Conservation (phyloP, 805 yeast species). For the Kodamaea restingae region DNA sequence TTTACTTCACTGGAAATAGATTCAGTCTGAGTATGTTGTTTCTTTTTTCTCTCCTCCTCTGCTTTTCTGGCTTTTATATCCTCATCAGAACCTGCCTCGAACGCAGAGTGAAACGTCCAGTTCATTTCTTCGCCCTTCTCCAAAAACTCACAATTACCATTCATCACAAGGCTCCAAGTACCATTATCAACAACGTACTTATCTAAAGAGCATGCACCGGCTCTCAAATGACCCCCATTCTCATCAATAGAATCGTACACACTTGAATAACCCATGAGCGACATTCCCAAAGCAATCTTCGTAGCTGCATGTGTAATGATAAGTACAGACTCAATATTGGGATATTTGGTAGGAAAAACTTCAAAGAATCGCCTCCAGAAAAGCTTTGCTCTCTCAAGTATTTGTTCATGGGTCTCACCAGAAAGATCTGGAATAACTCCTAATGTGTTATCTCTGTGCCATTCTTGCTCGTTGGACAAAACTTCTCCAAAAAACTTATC, state of each 20-base stretch:
- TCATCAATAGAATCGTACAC: constrained; percentile 52
- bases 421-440: constrained; percentile 54
- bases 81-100: constrained; percentile 88
- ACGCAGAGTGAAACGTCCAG: constrained; percentile 75
- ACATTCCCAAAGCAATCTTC: constrained; percentile 82
- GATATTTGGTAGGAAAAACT: constrained; percentile 51
- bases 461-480: constrained; percentile 28
- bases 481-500: constrained; percentile 44
- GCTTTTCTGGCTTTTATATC: constrained; percentile 60
- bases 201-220: constrained; percentile 86
- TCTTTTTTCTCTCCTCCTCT: constrained; percentile 14
- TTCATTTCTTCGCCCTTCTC: constrained; percentile 85
- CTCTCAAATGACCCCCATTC: constrained; percentile 41
- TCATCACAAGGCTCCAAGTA: constrained; percentile 59
- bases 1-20: constrained; percentile 10
- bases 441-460: constrained; percentile 50
- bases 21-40: constrained; percentile 1
- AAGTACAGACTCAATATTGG: constrained; percentile 58
- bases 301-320: constrained; percentile 94
- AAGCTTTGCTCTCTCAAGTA: constrained; percentile 54
- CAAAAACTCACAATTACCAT: constrained; percentile 72
- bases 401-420: constrained; percentile 76
- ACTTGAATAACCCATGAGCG: constrained; percentile 50
- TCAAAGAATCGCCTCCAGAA: constrained; percentile 60
- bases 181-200: constrained; percentile 36